Conservation (phyloP, 192 early-diverging fungal genomes). For the Coemansia asiatica region DNA sequence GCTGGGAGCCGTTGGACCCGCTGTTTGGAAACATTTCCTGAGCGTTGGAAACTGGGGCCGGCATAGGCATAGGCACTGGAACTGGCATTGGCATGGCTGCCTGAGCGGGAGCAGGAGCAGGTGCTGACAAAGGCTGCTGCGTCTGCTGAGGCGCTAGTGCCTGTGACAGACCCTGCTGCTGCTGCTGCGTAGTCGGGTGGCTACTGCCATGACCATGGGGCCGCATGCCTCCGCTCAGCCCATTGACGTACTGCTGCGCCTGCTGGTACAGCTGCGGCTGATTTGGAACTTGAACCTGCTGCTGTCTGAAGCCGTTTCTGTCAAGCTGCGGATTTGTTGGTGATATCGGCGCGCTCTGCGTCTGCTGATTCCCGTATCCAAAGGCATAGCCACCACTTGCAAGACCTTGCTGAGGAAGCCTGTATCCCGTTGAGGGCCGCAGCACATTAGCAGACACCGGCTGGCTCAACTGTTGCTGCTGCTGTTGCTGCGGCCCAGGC, state of each 20-base stretch:
- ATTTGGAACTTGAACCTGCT: not conserved
- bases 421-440: slow-evolving; percentile 1
- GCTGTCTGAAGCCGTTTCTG: not conserved
- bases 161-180: not conserved
- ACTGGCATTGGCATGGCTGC: not conserved
- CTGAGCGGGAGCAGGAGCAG: not conserved
- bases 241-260: not conserved
- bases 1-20: not conserved
- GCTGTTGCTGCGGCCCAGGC: slow-evolving; percentile 2
- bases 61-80: not conserved
- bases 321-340: slow-evolving; percentile 9
- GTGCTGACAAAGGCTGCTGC: not conserved
- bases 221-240: not conserved
- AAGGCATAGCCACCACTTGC: not conserved
- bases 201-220: not conserved
- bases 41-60: not conserved
- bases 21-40: not conserved
- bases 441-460: not conserved
- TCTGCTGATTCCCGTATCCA: slow-evolving; percentile 3
- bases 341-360: slow-evolving; percentile 43
- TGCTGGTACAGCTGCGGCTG: not conserved
- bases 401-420: not conserved
- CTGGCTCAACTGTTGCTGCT: not conserved
- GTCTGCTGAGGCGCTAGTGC: slow-evolving; percentile 4
- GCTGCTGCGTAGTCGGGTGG: slow-evolving; percentile 4